Percentiles rank a stretch among this genome's conserved stretches.
phyloP scores from a whole-genome alignment of 106 monocot genomes.

The Dendrobium huoshanense region DNA sequence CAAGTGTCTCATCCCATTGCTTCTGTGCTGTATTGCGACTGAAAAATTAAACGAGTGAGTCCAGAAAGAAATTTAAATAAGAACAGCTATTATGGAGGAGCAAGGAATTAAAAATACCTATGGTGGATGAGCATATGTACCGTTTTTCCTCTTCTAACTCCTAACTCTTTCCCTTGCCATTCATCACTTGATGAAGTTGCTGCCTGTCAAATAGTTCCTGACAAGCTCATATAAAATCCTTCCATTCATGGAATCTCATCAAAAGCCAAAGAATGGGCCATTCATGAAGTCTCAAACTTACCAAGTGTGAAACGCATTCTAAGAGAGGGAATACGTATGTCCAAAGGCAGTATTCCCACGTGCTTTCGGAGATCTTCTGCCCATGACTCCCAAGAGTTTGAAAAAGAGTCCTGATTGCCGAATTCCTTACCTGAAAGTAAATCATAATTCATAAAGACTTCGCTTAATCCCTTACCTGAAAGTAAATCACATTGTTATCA shows the following conservation, averaged over 20 bases:
- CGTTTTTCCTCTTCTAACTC: conserved; percentile 88
- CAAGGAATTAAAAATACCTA: conserved; percentile 37
- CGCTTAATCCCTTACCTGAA: not conserved
- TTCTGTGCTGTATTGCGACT: conserved; percentile 99
- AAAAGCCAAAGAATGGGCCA: not conserved
- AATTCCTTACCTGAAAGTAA: conserved; percentile 67
- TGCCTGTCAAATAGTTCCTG: conserved; percentile 43
- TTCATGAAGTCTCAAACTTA: conserved; percentile 26
- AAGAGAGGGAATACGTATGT: conserved; percentile 87
- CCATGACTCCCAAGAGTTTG: conserved; percentile 89
- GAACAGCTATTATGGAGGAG: not conserved
- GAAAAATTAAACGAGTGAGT: conserved; percentile 20
- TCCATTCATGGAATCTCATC: not conserved
- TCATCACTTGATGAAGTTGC: conserved; percentile 96
- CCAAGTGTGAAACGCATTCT: conserved; percentile 83
- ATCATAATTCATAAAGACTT: not conserved
- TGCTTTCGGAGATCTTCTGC: conserved; percentile 80
- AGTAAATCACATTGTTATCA: not conserved
- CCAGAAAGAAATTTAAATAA: conserved; percentile 8
- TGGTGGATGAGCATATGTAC: conserved; percentile 99
- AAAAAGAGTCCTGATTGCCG: conserved; percentile 89
- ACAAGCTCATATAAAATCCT: not conserved
- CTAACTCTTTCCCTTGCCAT: conserved; percentile 99
- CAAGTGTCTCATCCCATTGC: conserved; percentile 99
- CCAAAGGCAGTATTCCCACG: conserved; percentile 98